Percentiles rank a stretch among this genome's conserved stretches.
Conservation (phyloP, 371 early-diverging fungal genomes). For the Mucor circinelloides region DNA sequence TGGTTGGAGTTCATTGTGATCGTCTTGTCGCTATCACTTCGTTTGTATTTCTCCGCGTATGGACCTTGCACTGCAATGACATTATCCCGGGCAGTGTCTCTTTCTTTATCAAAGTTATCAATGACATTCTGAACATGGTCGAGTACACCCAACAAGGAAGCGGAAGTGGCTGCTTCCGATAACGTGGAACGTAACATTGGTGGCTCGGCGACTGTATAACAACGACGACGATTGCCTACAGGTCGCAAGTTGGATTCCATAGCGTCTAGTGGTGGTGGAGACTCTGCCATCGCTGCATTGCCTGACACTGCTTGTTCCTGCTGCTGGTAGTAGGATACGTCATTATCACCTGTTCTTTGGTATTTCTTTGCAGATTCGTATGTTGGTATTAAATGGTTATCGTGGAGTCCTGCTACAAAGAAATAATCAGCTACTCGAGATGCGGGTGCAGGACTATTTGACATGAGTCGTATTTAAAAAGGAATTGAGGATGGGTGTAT, state of each 20-base stretch:
- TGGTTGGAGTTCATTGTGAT: background rate
- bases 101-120: slow-evolving; percentile 52
- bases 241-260: background rate
- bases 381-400: slow-evolving; percentile 36
- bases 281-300: background rate
- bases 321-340: slow-evolving; percentile 34
- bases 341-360: slow-evolving; percentile 20
- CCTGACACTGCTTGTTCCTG: slow-evolving; percentile 32
- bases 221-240: background rate
- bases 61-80: slow-evolving; percentile 59
- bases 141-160: slow-evolving; percentile 34
- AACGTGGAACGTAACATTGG: slow-evolving; percentile 2
- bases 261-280: background rate
- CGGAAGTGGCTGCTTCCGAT: slow-evolving; percentile 15
- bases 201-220: slow-evolving; percentile 6
- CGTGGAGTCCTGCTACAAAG: slow-evolving; percentile 51
- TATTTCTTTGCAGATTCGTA: slow-evolving; percentile 33
- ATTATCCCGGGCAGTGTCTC: slow-evolving; percentile 47
- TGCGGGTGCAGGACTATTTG: slow-evolving; percentile 11
- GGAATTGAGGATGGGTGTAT: background rate
- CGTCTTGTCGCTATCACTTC: slow-evolving; percentile 21
- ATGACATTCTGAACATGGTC: slow-evolving; percentile 53
- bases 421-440: slow-evolving; percentile 50
- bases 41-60: slow-evolving; percentile 39
- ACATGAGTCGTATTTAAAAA: background rate